phyloP scores from a whole-genome alignment of 495 filamentous ascomycete species.

The Penicillium coffeae region DNA sequence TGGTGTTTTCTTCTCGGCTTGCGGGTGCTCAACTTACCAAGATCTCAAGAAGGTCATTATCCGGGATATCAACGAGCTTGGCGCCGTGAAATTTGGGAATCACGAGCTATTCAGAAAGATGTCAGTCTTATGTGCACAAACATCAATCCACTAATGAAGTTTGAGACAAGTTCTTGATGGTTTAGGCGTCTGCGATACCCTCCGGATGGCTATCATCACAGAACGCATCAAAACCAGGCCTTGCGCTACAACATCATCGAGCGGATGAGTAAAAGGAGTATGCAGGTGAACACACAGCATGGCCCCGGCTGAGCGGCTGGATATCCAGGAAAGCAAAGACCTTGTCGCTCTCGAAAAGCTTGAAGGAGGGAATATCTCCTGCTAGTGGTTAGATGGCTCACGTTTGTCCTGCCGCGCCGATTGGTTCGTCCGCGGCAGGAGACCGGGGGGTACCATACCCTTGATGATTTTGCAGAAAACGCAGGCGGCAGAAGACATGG shows the following conservation, averaged over 20 bases:
- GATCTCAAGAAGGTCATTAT: conserved; percentile 79
- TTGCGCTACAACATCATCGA: too few species aligned
- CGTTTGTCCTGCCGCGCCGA: too few species aligned
- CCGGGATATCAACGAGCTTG: conserved; percentile 90
- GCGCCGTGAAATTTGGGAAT: conserved; percentile 95
- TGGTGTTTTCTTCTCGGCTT: background rate
- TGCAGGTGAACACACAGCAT: conserved; percentile 56
- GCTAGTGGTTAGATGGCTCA: background rate
- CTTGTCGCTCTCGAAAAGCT: conserved; percentile 90
- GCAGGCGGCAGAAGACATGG: conserved; percentile 59
- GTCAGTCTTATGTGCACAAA: too few species aligned
- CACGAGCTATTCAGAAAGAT: conserved; percentile 61
- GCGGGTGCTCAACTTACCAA: conserved; percentile 52
- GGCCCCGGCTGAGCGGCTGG: conserved; percentile 76
- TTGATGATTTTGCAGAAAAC: conserved; percentile 99
- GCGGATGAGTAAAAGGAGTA: too few species aligned
- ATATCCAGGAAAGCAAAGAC: conserved; percentile 97
- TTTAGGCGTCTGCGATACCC: too few species aligned
- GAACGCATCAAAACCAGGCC: too few species aligned
- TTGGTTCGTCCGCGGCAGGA: background rate
- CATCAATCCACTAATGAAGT: too few species aligned
- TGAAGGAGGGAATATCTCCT: conserved; percentile 95
- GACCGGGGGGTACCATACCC: conserved; percentile 47
- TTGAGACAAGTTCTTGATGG: too few species aligned
- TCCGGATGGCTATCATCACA: too few species aligned